A percentile compares a stretch with the other conserved stretches of the same genome.
Conservation (phyloP, 768 basidiomycete genomes). For the Xerocomellus intermedius region DNA sequence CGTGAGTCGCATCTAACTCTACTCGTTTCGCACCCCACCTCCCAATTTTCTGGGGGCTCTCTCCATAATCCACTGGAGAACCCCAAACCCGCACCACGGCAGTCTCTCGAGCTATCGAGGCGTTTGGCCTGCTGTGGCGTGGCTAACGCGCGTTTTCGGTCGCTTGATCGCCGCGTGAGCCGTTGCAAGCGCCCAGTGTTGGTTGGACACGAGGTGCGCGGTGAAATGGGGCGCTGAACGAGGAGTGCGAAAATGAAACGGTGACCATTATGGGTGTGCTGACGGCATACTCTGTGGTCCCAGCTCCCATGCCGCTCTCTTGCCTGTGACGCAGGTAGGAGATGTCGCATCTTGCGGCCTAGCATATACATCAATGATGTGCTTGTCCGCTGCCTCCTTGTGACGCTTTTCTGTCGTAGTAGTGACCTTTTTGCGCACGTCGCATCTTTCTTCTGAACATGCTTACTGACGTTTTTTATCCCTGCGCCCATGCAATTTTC, state of each 20-base stretch:
- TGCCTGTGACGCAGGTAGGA: constrained; percentile 66
- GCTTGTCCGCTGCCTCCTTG: constrained; percentile 58
- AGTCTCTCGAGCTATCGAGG: constrained; percentile 73
- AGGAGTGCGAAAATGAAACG: constrained; percentile 73
- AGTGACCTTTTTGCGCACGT: constrained; percentile 27
- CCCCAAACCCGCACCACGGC: constrained; percentile 89
- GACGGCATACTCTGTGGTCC: constrained; percentile 21
- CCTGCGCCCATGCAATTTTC: constrained; percentile 42
- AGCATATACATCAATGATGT: constrained; percentile 58
- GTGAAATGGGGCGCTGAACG: constrained; percentile 99
- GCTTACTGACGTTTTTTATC: constrained; percentile 61
- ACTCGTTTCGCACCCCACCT: constrained; percentile 91
- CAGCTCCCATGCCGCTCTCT: constrained; percentile 40
- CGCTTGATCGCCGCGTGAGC: constrained; percentile 88
- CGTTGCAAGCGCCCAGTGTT: constrained; percentile 64
- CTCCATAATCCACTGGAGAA: constrained; percentile 85
- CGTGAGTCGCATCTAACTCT: constrained; percentile 84
- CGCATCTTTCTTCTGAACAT: constrained; percentile 34
- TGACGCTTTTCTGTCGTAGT: constrained; percentile 40
- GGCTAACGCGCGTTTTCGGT: constrained; percentile 85
- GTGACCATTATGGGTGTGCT: constrained; percentile 20
- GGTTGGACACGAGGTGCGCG: constrained; percentile 88
- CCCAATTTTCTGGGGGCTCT: constrained; percentile 99
- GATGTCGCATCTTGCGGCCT: constrained; percentile 47
- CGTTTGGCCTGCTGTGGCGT: constrained; percentile 78